Conservation (phyloP, 1,139 yeast genomes). For the Hyphopichia fennica region DNA sequence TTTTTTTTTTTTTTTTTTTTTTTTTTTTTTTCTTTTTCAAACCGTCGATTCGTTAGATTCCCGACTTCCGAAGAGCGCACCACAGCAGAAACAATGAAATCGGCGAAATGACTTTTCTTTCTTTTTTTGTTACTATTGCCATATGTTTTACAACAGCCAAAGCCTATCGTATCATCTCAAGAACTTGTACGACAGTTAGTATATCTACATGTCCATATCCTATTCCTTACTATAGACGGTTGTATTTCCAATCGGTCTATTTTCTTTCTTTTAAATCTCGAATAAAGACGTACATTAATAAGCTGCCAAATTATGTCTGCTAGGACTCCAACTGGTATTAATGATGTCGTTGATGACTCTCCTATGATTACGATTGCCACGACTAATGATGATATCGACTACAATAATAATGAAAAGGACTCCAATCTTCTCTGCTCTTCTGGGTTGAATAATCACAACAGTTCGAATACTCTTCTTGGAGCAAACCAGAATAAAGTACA, state of each 20-base stretch:
- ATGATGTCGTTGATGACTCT: not conserved
- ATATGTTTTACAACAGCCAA: not conserved
- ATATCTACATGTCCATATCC: not conserved
- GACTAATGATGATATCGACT: not conserved
- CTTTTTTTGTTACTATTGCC: not conserved
- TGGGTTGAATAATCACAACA: not conserved
- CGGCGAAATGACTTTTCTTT: not conserved
- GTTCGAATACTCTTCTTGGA: constrained; percentile 2
- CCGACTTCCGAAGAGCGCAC: not conserved
- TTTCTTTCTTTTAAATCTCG: too few species aligned
- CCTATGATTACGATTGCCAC: not conserved
- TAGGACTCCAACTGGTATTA: not conserved
- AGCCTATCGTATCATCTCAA: not conserved
- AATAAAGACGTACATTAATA: too few species aligned
- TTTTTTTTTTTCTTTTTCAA: not conserved
- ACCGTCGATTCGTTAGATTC: not conserved
- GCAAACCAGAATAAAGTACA: not conserved
- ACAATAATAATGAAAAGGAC: not conserved
- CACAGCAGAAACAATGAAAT: not conserved
- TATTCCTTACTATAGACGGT: not conserved
- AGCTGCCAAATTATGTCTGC: not conserved
- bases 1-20: too few species aligned
- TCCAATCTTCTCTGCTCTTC: not conserved
- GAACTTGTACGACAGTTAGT: not conserved
- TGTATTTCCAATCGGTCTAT: not conserved